Evolutionary conservation across 345 rosid species (phyloP), one percentile per base, ranked within the genome.

Genomic region (Viola odorata): DNA sequence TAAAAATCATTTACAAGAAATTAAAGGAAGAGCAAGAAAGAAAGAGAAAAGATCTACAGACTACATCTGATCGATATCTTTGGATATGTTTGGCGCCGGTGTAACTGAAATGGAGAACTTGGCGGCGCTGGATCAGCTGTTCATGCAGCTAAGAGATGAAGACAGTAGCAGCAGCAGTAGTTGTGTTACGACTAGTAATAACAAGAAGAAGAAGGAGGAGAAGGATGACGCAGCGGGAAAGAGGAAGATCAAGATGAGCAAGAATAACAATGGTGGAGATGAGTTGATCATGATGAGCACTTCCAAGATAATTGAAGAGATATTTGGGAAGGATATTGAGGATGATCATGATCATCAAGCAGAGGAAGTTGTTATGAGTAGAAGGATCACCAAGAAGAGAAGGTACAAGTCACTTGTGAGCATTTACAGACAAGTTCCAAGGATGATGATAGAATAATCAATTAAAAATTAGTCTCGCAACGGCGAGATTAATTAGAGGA

Each of bases 121-220:
- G 9, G 82, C 74, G 76, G 80, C 58, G 7, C 79, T 60, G 10
- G 84, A 74, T 17, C 73, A 67, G 50, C 82, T 67, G 58, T 74
- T 80, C 16, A 65, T 80, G 69, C 79, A 69, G 50, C 58, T 77
- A 2, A 82, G 82, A 72, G 80, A 74, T 39, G 84, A 76, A 39
- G 78, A 80, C 57, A 48, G 54, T 55, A 47, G 47, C 55, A 61
- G 5, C 39, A 57, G n/a, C 58, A 40, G 1, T 44, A 47, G 13
- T 65, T 12, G 12, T 7, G n/a, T n/a, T n/a, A n/a, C n/a, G n/a
- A n/a, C n/a, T n/a, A n/a, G n/a, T n/a, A n/a, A n/a, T n/a, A 12
- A 6, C 12, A 8, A 0, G 5, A 37, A 12, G 10, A 16, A 44
- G 7, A 39, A 16, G 16, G 37, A 8, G 65, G n/a, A n/a, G n/a